A percentile compares a stretch with the other conserved stretches of the same genome.
Evolutionary conservation across 75 land plant species (phyloP).

Genomic region (Chamaecyparis obtusa): DNA sequence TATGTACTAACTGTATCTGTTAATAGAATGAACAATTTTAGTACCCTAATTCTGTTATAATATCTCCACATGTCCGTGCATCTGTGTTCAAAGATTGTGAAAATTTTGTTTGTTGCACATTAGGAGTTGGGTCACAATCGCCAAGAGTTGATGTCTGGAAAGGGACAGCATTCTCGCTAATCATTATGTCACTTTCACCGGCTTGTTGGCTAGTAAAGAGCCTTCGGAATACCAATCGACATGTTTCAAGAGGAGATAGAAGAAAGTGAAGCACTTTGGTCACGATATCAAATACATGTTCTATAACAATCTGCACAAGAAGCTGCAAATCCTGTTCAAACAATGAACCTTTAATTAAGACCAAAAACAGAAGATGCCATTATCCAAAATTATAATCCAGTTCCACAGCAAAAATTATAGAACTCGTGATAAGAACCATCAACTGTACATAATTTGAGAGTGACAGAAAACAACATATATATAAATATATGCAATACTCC

Average conservation of each 20-base stretch:
- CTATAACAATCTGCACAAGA: conserved; percentile 83
- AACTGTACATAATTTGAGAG: background rate
- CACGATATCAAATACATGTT: conserved; percentile 71
- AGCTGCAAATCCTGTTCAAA: conserved; percentile 90
- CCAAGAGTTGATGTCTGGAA: conserved; percentile 66
- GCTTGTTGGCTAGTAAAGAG: conserved; percentile 9
- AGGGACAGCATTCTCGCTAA: conserved; percentile 10
- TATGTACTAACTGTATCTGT: background rate
- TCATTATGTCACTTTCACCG: background rate
- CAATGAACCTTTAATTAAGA: conserved; percentile 9
- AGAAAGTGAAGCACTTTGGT: conserved; percentile 60
- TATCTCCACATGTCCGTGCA: conserved; percentile 89
- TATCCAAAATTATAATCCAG: background rate
- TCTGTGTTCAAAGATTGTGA: conserved; percentile 77
- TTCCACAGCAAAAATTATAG: background rate
- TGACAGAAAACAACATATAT: background rate
- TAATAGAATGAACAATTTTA: background rate
- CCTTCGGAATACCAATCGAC: conserved; percentile 34
- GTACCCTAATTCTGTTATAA: conserved; percentile 93
- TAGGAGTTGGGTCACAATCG: conserved; percentile 63
- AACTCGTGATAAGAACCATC: background rate
- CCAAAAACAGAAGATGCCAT: background rate
- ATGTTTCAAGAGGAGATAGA: conserved; percentile 69
- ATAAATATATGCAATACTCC: background rate
- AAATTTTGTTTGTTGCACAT: conserved; percentile 37